Conservation (phyloP, 2,329 filamentous ascomycete genomes). For the Diaporthe sp. region DNA sequence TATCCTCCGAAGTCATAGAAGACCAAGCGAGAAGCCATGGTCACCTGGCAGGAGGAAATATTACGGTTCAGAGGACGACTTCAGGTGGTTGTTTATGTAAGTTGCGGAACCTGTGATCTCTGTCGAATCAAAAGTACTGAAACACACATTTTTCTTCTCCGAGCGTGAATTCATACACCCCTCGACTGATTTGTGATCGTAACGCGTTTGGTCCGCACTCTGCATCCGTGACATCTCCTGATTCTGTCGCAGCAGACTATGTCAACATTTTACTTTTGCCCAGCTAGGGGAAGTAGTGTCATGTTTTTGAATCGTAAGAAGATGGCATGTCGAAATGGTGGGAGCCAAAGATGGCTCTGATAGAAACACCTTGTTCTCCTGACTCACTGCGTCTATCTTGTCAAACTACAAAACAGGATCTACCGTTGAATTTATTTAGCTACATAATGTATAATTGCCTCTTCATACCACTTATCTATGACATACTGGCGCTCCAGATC, state of each 20-base stretch:
- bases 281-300: too few species aligned
- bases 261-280: background rate
- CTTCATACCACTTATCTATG: too few species aligned
- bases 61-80: background rate
- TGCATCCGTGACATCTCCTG: background rate
- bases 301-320: too few species aligned
- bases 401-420: too few species aligned
- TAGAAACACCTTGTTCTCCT: background rate
- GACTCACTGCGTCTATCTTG: background rate
- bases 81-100: background rate
- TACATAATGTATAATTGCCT: too few species aligned
- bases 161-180: background rate
- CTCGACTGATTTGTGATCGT: background rate
- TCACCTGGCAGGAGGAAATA: background rate
- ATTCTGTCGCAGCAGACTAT: background rate
- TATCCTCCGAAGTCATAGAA: background rate
- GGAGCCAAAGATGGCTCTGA: background rate
- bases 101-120: background rate
- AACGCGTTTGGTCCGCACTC: background rate
- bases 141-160: background rate
- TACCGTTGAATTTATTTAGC: too few species aligned
- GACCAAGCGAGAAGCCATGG: background rate
- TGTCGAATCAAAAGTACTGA: background rate
- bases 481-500: background rate
- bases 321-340: background rate